Conservation (phyloP, 1,284 basidiomycete species). For the Inonotus hispidus region DNA sequence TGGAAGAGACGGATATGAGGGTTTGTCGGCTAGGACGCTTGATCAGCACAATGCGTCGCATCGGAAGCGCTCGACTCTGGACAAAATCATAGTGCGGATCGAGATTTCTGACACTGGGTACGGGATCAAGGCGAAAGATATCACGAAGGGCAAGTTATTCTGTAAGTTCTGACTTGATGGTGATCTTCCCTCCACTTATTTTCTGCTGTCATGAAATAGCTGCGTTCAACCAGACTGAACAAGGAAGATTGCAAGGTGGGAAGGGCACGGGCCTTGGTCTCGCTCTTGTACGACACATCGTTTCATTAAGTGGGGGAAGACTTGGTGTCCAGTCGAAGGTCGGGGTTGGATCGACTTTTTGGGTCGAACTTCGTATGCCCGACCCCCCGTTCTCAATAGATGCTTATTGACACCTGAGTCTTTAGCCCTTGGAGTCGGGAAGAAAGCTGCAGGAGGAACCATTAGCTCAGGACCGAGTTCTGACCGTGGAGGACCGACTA, state of each 20-base stretch:
- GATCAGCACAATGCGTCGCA: slow-evolving; percentile 45
- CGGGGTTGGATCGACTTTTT: slow-evolving; percentile 65
- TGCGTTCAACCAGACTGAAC: slow-evolving; percentile 74
- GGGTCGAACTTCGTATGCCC: slow-evolving; percentile 69
- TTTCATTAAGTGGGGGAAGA: slow-evolving; percentile 76
- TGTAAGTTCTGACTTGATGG: slow-evolving; percentile 40
- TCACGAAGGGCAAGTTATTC: slow-evolving; percentile 70
- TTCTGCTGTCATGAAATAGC: slow-evolving; percentile 32
- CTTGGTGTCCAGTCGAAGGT: slow-evolving; percentile 67
- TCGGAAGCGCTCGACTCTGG: slow-evolving; percentile 33
- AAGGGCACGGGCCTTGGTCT: slow-evolving; percentile 88
- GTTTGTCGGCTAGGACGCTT: slow-evolving; percentile 42
- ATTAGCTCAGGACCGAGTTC: slow-evolving; percentile 7
- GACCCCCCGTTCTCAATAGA: slow-evolving; percentile 24
- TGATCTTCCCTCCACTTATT: not conserved
- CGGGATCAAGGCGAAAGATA: slow-evolving; percentile 69
- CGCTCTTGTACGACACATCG: slow-evolving; percentile 85
- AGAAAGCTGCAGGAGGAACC: slow-evolving; percentile 26
- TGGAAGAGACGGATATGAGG: not conserved
- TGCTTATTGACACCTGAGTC: slow-evolving; percentile 15
- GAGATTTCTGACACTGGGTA: slow-evolving; percentile 80
- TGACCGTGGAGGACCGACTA: slow-evolving; percentile 4
- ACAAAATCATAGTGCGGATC: slow-evolving; percentile 70
- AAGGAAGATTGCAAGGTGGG: slow-evolving; percentile 77
- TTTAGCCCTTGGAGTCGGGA: slow-evolving; percentile 36